These are phyloP conservation scores for Nephelium lappaceum DNA, from an alignment of 345 rosid species.

Conservation along the genomic window DNA sequence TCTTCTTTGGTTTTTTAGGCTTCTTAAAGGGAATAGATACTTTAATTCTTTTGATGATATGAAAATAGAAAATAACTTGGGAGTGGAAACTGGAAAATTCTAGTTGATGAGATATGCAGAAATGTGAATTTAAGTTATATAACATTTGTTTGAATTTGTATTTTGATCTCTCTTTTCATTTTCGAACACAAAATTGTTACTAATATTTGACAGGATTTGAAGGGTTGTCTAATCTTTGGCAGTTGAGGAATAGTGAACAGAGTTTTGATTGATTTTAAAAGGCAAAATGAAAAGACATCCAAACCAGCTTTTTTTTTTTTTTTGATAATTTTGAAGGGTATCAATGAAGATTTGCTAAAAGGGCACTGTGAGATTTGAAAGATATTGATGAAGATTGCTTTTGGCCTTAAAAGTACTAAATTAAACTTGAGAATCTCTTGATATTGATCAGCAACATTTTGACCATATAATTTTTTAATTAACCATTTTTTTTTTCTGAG, in stretches of 20 bases:
- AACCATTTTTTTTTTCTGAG: background rate
- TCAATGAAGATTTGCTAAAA: conserved; percentile 37
- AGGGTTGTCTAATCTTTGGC: background rate
- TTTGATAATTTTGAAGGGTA: conserved; percentile 24
- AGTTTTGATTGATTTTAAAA: conserved; percentile 10
- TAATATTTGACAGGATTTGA: background rate
- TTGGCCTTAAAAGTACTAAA: conserved; percentile 22
- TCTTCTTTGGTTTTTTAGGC: conserved; percentile 17
- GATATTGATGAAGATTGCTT: conserved; percentile 33
- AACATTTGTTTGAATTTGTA: background rate
- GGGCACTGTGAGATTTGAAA: conserved; percentile 23
- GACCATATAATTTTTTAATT: conserved; percentile 4
- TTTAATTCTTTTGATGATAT: conserved; percentile 37
- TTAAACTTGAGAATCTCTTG: conserved; percentile 35
- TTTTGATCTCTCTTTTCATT: background rate
- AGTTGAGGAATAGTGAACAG: background rate
- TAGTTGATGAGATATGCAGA: conserved; percentile 26
- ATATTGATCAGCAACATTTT: conserved; percentile 14
- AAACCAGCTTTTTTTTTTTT: conserved; percentile 12
- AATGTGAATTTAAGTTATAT: conserved; percentile 22
- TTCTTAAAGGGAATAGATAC: conserved; percentile 41
- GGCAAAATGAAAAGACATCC: conserved; percentile 9
- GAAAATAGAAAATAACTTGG: conserved; percentile 23
- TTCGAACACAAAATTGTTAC: background rate
- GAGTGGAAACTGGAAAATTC: background rate